Percentiles rank a stretch among this genome's conserved stretches.
Conservation (phyloP, 1,139 yeast species). For the Magnusiomyces paraingens region DNA sequence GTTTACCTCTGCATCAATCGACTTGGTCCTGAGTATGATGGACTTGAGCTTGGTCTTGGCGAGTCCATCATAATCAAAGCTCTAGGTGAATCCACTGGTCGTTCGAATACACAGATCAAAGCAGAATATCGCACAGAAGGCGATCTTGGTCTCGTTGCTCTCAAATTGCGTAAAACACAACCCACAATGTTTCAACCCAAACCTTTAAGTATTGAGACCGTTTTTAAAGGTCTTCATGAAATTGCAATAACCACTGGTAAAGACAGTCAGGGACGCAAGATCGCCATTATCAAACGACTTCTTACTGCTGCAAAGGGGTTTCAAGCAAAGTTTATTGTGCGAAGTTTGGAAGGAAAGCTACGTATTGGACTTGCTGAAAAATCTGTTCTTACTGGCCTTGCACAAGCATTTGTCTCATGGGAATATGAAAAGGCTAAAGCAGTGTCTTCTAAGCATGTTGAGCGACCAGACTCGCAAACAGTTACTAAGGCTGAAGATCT, state of each 20-base stretch:
- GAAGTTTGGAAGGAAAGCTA: constrained; percentile 88
- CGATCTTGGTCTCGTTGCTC: constrained; percentile 87
- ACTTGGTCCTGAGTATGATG: constrained; percentile 85
- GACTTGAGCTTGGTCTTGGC: constrained; percentile 86
- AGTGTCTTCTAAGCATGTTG: constrained; percentile 22
- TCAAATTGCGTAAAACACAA: constrained; percentile 74
- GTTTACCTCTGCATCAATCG: constrained; percentile 82
- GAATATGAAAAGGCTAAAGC: constrained; percentile 36
- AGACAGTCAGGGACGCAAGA: constrained; percentile 73
- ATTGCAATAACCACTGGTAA: constrained; percentile 81
- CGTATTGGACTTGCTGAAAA: constrained; percentile 94
- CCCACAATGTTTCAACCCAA: constrained; percentile 91
- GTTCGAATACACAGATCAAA: constrained; percentile 63
- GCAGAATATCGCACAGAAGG: constrained; percentile 73
- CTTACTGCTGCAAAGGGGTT: constrained; percentile 79
- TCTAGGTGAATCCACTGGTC: constrained; percentile 83
- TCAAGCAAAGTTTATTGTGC: constrained; percentile 84
- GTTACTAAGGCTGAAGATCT: constrained; percentile 58
- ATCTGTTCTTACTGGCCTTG: constrained; percentile 73
- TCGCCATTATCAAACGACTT: constrained; percentile 71
- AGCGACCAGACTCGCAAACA: constrained; percentile 19
- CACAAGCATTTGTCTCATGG: constrained; percentile 70
- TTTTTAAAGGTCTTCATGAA: constrained; percentile 63
- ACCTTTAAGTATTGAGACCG: constrained; percentile 64
- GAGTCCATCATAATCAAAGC: constrained; percentile 85